Conservation (phyloP, 2,329 filamentous ascomycete genomes). For the Hypoxylon sp. region DNA sequence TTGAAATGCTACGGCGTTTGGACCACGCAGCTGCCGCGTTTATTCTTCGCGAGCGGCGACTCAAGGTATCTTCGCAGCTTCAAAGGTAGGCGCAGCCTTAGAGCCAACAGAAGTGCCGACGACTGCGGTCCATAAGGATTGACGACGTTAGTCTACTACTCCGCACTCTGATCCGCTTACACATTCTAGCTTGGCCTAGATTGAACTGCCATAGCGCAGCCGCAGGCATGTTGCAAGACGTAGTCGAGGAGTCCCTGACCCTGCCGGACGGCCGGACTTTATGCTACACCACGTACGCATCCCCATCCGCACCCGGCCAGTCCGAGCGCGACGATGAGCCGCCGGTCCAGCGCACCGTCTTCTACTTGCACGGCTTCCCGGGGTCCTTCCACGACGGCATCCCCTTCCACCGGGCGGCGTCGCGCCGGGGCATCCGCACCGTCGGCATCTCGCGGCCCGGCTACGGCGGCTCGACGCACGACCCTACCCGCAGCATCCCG, state of each 20-base stretch:
- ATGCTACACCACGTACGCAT: slow-evolving; percentile 43
- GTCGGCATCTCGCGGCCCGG: slow-evolving; percentile 46
- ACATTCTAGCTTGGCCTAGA: background rate
- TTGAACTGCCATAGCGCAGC: background rate
- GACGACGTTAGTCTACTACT: too few relatives aligned
- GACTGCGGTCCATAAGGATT: too few relatives aligned
- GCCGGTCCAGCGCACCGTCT: slow-evolving; percentile 25
- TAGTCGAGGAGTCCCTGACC: background rate
- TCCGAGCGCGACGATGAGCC: background rate
- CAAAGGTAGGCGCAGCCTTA: too few relatives aligned
- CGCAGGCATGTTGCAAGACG: background rate
- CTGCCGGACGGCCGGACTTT: slow-evolving; percentile 40
- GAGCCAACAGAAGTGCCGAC: too few relatives aligned
- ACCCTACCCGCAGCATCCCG: slow-evolving; percentile 35
- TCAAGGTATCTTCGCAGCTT: too few relatives aligned
- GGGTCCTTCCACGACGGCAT: slow-evolving; percentile 42
- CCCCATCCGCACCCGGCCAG: background rate
- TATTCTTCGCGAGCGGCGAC: too few relatives aligned
- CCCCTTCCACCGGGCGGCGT: slow-evolving; percentile 12
- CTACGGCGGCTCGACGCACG: slow-evolving; percentile 45
- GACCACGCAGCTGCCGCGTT: too few relatives aligned
- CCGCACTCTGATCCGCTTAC: background rate
- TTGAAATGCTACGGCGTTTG: too few relatives aligned
- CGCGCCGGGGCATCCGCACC: slow-evolving; percentile 35
- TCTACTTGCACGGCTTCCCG: slow-evolving; percentile 47